phyloP scores from a whole-genome alignment of 257 asterid species.

The Primulina tabacum region DNA sequence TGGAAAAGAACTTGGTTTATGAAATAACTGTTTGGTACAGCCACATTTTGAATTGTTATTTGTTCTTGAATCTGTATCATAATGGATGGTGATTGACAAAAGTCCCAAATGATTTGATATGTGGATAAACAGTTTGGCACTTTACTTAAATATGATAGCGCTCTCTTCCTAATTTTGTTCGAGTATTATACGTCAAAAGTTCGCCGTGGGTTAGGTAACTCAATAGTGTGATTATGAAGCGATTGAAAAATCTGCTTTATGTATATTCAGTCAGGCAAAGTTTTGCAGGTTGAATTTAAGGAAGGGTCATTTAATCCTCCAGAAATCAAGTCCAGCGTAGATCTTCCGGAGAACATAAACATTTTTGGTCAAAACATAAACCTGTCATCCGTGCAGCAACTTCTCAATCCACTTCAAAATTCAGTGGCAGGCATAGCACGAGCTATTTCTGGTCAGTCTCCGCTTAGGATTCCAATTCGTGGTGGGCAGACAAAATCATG shows the following conservation, averaged over 20 bases:
- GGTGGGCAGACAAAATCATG: slow-evolving; percentile 72
- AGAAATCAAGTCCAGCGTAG: slow-evolving; percentile 74
- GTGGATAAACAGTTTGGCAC: background rate
- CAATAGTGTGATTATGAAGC: background rate
- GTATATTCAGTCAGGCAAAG: background rate
- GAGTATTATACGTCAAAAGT: background rate
- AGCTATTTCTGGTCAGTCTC: slow-evolving; percentile 77
- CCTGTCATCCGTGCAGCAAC: slow-evolving; percentile 60
- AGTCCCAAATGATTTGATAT: background rate
- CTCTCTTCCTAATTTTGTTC: background rate
- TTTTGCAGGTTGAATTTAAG: slow-evolving; percentile 71
- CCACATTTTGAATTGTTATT: background rate
- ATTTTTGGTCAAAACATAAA: slow-evolving; percentile 77
- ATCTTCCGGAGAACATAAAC: slow-evolving; percentile 65
- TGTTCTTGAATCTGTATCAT: background rate
- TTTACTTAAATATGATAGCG: background rate
- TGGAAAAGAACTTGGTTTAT: background rate
- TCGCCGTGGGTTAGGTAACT: background rate
- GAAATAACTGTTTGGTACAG: background rate
- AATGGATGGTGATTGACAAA: background rate
- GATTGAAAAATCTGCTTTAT: background rate
- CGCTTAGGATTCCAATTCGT: slow-evolving; percentile 79
- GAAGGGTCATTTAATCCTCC: slow-evolving; percentile 85
- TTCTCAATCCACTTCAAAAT: slow-evolving; percentile 62
- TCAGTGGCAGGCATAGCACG: slow-evolving; percentile 64